Evolutionary conservation across 176 grass and related monocot genomes (phyloP).

Genomic region (Areca catechu): DNA sequence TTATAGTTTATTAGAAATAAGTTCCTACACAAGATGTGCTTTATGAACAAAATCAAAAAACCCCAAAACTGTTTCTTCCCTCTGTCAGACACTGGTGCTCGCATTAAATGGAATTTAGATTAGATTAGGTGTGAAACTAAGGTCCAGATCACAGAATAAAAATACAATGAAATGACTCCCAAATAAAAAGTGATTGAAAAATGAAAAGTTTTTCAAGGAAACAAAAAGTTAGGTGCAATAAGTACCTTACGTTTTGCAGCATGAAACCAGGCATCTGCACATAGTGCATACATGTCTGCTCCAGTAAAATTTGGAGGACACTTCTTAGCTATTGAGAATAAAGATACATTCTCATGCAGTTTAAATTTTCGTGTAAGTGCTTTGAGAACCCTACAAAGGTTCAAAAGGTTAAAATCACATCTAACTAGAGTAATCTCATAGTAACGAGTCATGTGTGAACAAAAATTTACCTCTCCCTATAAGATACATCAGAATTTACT

Average conservation of each 20-base stretch:
- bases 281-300: constrained; percentile 90
- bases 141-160: background rate
- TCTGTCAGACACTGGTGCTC: no score
- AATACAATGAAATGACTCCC: background rate
- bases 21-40: no score
- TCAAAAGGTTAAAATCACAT: background rate
- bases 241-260: constrained; percentile 73
- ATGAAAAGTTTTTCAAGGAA: background rate
- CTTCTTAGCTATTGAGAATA: constrained; percentile 67
- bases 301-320: constrained; percentile 94
- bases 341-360: constrained; percentile 67
- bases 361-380: constrained; percentile 90
- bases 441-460: background rate
- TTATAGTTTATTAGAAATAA: no score
- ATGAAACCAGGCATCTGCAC: constrained; percentile 95
- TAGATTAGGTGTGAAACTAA: no score
- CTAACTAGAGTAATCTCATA: background rate
- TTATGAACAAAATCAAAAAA: no score
- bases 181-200: background rate
- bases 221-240: background rate
- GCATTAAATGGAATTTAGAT: no score
- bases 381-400: constrained; percentile 59
- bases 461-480: constrained; percentile 56
- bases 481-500: constrained; percentile 73
- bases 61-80: no score